Evolutionary conservation across 2,329 filamentous ascomycete species (phyloP), one percentile per base, ranked within the genome.

Genomic region (Diaporthe helianthi): DNA sequence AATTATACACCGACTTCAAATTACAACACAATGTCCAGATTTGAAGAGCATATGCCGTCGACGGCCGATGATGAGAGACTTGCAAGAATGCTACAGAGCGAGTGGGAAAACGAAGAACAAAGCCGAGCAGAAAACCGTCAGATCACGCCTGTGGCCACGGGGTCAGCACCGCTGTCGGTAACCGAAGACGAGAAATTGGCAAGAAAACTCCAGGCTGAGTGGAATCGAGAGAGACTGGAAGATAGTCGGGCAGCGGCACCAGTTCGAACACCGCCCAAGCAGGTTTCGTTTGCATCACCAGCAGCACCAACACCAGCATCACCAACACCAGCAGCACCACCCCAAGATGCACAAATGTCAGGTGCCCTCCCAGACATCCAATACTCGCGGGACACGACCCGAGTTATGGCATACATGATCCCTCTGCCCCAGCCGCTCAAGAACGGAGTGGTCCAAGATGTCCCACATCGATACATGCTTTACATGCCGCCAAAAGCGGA

Each of bases 381-480:
- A 7, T 63, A 63, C n/a, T 63, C 58, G 29, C 58, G 44, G 26
- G n/a, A 63, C 44, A 3, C 44, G 29, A 33, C 58, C 13, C 44
- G 44, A 7, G 54, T 63, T 13, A 52, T 63, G 54, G 66, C 66
- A 4, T 63, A 63, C 55, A 68, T 68, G 66, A 61, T 68, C 31
- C 66, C 66, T 1, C 24, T 68, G 19, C 66, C 66, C 1, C 46
- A 41, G 8, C 66, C 66, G 13, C 46, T 46, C 10, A 29, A 8
- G 10, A 22, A 68, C 9, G 66, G 66, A 10, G 24, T 19, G 26
- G 5, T 17, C 2, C n/a, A 61, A 17, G 47, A 26, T 12, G 54
- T 68, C 13, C 66, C 66, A 2, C 54, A 52, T 54, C 47, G 66
- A 2, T 68, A 63, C 4, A 68, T 68, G 66, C 47, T 68, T 15